Evolutionary conservation across 768 basidiomycete genomes (phyloP), one percentile per base, ranked within the genome.

Genomic region (Lactifluus piperatus): DNA sequence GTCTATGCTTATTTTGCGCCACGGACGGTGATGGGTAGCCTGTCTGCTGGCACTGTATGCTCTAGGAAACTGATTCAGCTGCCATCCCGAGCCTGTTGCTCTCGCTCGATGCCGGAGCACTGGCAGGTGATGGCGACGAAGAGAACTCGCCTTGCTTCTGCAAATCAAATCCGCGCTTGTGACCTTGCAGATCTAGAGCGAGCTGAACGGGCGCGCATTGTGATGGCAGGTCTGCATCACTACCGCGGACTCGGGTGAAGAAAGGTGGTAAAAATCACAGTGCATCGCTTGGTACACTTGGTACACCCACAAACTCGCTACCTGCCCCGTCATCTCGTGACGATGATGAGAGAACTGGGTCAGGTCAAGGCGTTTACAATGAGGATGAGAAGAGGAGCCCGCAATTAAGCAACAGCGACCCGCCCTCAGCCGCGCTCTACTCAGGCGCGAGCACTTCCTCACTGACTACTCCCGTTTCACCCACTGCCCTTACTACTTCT

Each of bases 251-350:
- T 30, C 27, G 13, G 4, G 53, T n/a, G 44, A 49, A 61, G 51
- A 58, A 50, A 20, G 39, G 29, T 34, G 47, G 56, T 41, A 43
- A 44, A 24, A 47, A 36, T 20, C 32, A 26, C 26, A 46, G 56
- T 26, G 54, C n/a, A n/a, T n/a, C 74, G 27, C 69, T n/a, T n/a
- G n/a, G n/a, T n/a, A n/a, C 76, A 18, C 74, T 77, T 43, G 73
- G 67, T 37, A 51, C 72, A 34, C 76, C 79, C 3, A 71, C 77
- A 18, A 76, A 72, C 57, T 79, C 79, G 2, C 66, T 79, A 34
- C 77, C 78, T 2, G 69, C 75, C 22, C 75, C 76, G 32, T 79
- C 78, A 62, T n/a, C n/a, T n/a, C n/a, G n/a, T n/a, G 80, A 77
- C 64, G 79, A 81, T 56, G 68, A 71, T 52, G 68, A 51, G n/a